These are phyloP conservation scores for Ceratonia siliqua DNA, from an alignment of 306 rosid species.

Conservation along the genomic window DNA sequence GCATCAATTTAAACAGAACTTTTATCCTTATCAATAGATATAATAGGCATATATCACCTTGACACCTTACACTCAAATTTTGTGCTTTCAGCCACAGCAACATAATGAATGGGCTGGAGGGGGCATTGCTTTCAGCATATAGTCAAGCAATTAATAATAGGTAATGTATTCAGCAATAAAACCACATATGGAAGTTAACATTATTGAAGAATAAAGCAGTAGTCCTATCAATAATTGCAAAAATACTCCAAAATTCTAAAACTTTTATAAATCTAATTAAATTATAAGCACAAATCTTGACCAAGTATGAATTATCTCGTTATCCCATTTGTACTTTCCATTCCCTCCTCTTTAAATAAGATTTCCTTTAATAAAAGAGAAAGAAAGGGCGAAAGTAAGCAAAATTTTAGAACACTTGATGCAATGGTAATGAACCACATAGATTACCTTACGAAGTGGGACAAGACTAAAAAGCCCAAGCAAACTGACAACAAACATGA, in stretches of 20 bases:
- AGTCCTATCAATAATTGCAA: neutral
- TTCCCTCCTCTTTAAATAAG: neutral
- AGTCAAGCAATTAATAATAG: too few species aligned
- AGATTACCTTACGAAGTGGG: slow-evolving; percentile 88
- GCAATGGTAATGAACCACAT: neutral
- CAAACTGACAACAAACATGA: slow-evolving; percentile 81
- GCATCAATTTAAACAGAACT: too few species aligned
- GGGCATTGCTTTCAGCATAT: too few species aligned
- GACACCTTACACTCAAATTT: too few species aligned
- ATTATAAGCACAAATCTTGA: neutral
- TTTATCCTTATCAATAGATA: too few species aligned
- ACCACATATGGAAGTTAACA: neutral
- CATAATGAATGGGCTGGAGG: too few species aligned
- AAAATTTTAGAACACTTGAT: neutral
- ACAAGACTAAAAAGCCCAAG: slow-evolving; percentile 91
- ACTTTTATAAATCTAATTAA: neutral
- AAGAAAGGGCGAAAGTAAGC: neutral
- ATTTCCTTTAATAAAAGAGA: neutral
- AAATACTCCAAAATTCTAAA: neutral
- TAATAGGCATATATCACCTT: too few species aligned
- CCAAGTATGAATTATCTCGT: neutral
- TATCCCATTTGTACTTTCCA: neutral
- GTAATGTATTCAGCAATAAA: slow-evolving; percentile 12
- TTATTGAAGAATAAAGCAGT: slow-evolving; percentile 2
- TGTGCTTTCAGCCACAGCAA: too few species aligned